Conservation (phyloP, 257 asterid species). For the Rauvolfia tetraphylla region DNA sequence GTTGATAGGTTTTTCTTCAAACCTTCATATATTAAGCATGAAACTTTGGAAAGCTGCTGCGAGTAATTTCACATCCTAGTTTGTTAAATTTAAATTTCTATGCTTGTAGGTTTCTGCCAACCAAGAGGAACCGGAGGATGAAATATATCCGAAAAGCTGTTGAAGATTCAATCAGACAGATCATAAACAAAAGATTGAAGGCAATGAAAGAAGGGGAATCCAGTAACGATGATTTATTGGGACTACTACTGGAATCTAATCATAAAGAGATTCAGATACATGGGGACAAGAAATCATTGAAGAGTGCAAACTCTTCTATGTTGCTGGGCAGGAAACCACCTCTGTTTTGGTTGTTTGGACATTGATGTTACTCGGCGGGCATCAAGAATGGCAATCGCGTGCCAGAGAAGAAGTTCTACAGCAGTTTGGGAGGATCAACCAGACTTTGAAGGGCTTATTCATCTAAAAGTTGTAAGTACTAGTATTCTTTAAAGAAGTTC, state of each 20-base stretch:
- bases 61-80: neutral
- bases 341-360: too few species aligned
- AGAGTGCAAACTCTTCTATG: too few species aligned
- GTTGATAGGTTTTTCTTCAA: too few species aligned
- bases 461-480: conserved; percentile 37
- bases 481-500: too few species aligned
- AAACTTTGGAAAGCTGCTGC: neutral
- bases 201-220: too few species aligned
- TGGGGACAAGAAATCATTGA: conserved; percentile 14
- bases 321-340: too few species aligned
- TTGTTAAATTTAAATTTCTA: neutral
- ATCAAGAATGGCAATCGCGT: too few species aligned
- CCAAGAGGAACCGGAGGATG: conserved; percentile 37
- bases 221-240: conserved; percentile 31
- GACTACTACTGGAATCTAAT: conserved; percentile 41
- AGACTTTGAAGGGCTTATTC: conserved; percentile 22
- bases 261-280: conserved; percentile 31
- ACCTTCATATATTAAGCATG: too few species aligned
- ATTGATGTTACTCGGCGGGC: too few species aligned
- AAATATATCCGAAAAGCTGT: conserved; percentile 23
- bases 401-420: too few species aligned
- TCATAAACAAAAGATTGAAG: conserved; percentile 25
- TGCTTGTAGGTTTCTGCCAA: conserved; percentile 34
- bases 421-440: conserved; percentile 10
- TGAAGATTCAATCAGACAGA: conserved; percentile 13